Percentiles rank a stretch among this genome's conserved stretches.
These are phyloP conservation scores for Sugiyamaella qingdaonensis DNA, from an alignment of 805 yeast genomes.

Conservation along the genomic window DNA sequence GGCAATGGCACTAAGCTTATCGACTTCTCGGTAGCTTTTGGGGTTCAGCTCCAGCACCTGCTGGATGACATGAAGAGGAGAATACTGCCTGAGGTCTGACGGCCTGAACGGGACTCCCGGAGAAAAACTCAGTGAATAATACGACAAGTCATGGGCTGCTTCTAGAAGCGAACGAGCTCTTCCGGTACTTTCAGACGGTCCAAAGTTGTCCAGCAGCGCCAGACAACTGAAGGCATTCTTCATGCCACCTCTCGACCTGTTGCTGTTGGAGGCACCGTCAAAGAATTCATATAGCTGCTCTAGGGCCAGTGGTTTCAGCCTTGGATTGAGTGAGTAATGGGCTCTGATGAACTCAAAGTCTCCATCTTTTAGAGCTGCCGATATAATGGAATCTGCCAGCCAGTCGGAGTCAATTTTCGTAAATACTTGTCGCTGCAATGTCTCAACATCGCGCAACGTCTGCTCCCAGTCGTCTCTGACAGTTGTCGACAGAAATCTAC, in stretches of 20 bases:
- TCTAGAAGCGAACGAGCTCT: constrained; percentile 23
- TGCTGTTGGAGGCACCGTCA: constrained; percentile 42
- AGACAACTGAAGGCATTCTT: constrained; percentile 34
- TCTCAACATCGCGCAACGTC: not conserved
- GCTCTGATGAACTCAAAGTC: constrained; percentile 25
- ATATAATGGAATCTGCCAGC: constrained; percentile 16
- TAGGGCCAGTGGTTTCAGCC: constrained; percentile 14
- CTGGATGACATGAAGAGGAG: constrained; percentile 27
- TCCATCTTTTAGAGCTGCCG: constrained; percentile 22
- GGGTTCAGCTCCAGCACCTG: constrained; percentile 31
- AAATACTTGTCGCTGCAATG: constrained; percentile 8
- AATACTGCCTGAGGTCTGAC: constrained; percentile 22
- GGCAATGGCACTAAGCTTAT: constrained; percentile 23
- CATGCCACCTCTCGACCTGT: constrained; percentile 38
- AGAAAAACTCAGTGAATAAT: constrained; percentile 27
- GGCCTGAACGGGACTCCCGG: constrained; percentile 30
- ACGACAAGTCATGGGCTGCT: constrained; percentile 28
- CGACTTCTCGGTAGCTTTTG: constrained; percentile 27
- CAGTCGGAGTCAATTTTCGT: constrained; percentile 7
- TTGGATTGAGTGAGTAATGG: not conserved
- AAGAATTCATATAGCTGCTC: constrained; percentile 40
- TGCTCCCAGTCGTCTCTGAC: constrained; percentile 16
- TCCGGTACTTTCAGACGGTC: constrained; percentile 12
- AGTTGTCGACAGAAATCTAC: constrained; percentile 8
- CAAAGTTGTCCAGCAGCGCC: constrained; percentile 16